phyloP scores from a whole-genome alignment of 352 stramenopile genomes.

The Pythium pyrilobum region DNA sequence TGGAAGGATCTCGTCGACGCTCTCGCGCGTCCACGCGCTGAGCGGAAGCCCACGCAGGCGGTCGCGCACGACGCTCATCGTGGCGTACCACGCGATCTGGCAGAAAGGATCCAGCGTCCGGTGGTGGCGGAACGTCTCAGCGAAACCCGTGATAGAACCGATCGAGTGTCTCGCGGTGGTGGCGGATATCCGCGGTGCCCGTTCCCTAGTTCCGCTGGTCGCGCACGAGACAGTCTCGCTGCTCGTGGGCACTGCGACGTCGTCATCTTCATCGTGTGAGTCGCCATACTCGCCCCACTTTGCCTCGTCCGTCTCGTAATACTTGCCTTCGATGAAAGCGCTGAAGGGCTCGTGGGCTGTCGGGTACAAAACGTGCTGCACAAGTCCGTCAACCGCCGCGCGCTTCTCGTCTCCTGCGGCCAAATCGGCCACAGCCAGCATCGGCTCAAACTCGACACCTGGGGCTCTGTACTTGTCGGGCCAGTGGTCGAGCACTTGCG shows the following conservation, averaged over 20 bases:
- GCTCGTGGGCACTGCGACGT: neutral
- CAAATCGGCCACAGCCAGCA: neutral
- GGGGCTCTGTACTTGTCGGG: neutral
- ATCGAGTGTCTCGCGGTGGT: no score
- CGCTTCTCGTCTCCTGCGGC: neutral
- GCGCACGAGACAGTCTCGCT: neutral
- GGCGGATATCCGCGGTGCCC: no score
- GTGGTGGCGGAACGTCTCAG: neutral
- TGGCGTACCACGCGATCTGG: slow-evolving; percentile 3
- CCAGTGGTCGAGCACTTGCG: neutral
- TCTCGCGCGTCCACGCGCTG: neutral
- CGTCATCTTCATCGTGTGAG: neutral
- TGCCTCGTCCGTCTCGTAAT: slow-evolving; percentile 10
- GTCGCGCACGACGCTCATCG: neutral
- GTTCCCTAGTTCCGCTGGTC: no score
- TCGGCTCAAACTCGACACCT: neutral
- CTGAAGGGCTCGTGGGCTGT: neutral
- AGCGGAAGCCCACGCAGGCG: neutral
- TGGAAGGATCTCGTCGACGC: neutral
- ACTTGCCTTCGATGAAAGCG: neutral
- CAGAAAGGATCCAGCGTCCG: neutral
- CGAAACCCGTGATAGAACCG: no score
- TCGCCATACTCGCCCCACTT: neutral
- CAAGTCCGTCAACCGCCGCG: neutral
- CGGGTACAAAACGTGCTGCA: neutral